phyloP scores from a whole-genome alignment of 2,329 filamentous ascomycete species.

The Onygenales sp. region DNA sequence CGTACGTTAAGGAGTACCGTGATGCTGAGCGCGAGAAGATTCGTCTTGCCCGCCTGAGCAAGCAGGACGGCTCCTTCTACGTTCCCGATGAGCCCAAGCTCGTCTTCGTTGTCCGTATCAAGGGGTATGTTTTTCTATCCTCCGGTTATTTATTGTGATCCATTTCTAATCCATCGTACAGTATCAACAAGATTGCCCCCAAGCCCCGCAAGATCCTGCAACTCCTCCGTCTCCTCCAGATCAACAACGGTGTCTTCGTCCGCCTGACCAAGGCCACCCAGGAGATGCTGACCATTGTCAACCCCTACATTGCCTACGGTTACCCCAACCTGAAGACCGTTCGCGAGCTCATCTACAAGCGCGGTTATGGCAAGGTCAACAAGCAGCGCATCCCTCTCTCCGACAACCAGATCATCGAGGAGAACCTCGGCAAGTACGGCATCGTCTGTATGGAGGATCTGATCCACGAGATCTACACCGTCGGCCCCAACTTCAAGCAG shows the following conservation, averaged over 20 bases:
- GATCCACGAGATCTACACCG: constrained; percentile 98
- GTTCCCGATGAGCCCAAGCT: constrained; percentile 91
- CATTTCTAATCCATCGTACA: constrained; percentile 21
- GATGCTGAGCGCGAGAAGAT: constrained; percentile 98
- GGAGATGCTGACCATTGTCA: constrained; percentile 96
- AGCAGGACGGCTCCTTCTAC: constrained; percentile 88
- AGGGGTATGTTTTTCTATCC: constrained; percentile 55
- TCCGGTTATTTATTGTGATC: background rate
- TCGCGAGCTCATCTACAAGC: constrained; percentile 99
- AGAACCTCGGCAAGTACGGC: constrained; percentile 93
- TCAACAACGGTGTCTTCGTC: constrained; percentile 99
- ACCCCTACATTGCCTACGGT: constrained; percentile 98
- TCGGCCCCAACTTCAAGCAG: constrained; percentile 99
- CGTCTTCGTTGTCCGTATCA: constrained; percentile 97
- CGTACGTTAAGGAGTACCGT: constrained; percentile 99
- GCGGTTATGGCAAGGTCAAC: constrained; percentile 96
- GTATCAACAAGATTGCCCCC: constrained; percentile 99
- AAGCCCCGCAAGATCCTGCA: constrained; percentile 99
- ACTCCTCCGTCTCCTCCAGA: constrained; percentile 98
- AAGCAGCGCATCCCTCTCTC: constrained; percentile 95
- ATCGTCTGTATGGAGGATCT: constrained; percentile 99
- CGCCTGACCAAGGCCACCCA: constrained; percentile 93
- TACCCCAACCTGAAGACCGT: constrained; percentile 99
- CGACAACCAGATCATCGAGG: constrained; percentile 96
- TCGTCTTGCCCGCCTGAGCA: constrained; percentile 78